phyloP scores from a whole-genome alignment of 2,329 filamentous ascomycete species.

The Botrytis cinerea region DNA sequence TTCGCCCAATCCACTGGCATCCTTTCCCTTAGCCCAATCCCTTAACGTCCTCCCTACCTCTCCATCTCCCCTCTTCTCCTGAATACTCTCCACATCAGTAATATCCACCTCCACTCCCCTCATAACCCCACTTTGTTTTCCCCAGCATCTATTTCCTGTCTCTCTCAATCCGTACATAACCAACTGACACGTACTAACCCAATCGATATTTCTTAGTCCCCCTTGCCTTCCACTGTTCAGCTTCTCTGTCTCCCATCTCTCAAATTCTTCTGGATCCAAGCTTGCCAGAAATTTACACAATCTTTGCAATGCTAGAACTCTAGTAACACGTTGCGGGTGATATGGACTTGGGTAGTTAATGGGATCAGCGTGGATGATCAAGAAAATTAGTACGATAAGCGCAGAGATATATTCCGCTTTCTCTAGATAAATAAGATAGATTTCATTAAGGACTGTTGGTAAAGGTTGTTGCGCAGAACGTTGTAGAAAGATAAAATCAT shows the following conservation, averaged over 20 bases:
- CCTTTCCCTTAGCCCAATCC: neutral
- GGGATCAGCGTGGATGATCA: constrained; percentile 48
- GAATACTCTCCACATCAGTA: constrained; percentile 13
- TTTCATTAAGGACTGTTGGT: constrained; percentile 47
- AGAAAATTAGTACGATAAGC: constrained; percentile 47
- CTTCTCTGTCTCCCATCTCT: constrained; percentile 18
- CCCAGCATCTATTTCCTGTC: constrained; percentile 14
- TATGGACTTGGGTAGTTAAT: constrained; percentile 54
- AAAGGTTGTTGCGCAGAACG: constrained; percentile 27
- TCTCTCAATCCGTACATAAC: constrained; percentile 16
- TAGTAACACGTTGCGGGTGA: constrained; percentile 52
- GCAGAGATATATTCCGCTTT: constrained; percentile 51
- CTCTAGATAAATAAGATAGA: constrained; percentile 46
- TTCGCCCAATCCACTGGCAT: neutral
- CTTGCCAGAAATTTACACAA: constrained; percentile 54
- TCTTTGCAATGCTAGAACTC: constrained; percentile 54
- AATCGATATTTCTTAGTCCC: constrained; percentile 27
- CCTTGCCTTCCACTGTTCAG: neutral
- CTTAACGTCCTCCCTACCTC: constrained; percentile 1
- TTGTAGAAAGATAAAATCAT: constrained; percentile 25
- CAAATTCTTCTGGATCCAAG: constrained; percentile 32
- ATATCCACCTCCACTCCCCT: constrained; percentile 10
- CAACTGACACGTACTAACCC: constrained; percentile 16
- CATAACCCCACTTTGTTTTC: constrained; percentile 14
- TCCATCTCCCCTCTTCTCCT: neutral